Evolutionary conservation across 306 rosid species (phyloP), one percentile per base, ranked within the genome.

Genomic region (Quercus aquifolioides): DNA sequence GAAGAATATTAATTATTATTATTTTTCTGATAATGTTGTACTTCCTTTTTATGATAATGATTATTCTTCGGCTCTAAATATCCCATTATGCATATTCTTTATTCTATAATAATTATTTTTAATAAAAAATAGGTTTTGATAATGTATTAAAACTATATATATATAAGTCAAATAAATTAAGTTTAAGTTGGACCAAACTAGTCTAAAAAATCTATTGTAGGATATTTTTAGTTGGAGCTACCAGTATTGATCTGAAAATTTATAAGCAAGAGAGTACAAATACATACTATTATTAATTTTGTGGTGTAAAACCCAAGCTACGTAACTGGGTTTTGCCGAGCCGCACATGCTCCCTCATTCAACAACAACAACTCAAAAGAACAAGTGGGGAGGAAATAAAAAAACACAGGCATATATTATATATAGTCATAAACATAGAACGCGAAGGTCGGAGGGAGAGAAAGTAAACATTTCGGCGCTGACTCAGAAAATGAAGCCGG

Each of bases 391-490:
- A 78, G 11, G 6, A 55, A 13, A 49, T 15, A 3, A 62, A 62
- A 12, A 23, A 12, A 62, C 5, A 3, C 23, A 58, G 28, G 11
- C 5, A 58, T 21, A 1, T 23, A 23, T 23, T 23, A 0, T 23
- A 23, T 26, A 26, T 1, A 26, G 65, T 3, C 65, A 59, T 20
- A 59, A 26, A 59, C 30, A 59, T 49, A 1, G 15, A 59, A 23
- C 5, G 23, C 65, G 5, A 9, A 58, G 14, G 25, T 26, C 64
- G 17, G 12, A 58, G 7, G 14, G 28, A 9, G 25, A 21, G 30
- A 58, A 35, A 52, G 78, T 79, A 83, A 83, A 83, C 83, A 83
- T 83, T 78, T 79, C 85, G 89, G 89, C 89, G 89, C 84, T 83
- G 81, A 86, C 84, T 74, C 73, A 57, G 85, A 80, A 78, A 55